Evolutionary conservation across 1,284 basidiomycete genomes (phyloP).

Genomic region (Xanthoconium separans): DNA sequence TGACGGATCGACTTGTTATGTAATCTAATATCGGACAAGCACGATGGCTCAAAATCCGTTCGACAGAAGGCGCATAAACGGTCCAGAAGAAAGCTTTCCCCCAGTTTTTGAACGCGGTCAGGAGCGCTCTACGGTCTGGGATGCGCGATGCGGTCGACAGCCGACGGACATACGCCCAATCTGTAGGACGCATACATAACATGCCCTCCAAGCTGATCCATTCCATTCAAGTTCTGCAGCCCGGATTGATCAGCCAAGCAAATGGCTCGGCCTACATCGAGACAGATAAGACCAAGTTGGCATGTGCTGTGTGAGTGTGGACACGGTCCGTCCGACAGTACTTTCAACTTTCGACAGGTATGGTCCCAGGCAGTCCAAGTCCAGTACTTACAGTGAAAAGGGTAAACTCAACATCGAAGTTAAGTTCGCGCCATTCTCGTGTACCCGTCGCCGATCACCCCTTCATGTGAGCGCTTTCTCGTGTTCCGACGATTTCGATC

Average conservation of each 20-base stretch:
- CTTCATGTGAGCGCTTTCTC: conserved; percentile 65
- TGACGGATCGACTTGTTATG: conserved; percentile 33
- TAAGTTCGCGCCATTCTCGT: conserved; percentile 95
- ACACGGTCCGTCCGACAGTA: neutral
- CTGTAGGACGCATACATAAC: conserved; percentile 52
- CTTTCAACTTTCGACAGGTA: conserved; percentile 56
- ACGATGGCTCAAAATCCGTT: conserved; percentile 55
- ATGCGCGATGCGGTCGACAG: conserved; percentile 37
- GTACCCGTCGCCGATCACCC: conserved; percentile 71
- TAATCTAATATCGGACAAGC: conserved; percentile 11
- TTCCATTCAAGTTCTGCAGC: conserved; percentile 69
- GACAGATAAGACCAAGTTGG: conserved; percentile 85
- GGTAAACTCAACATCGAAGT: conserved; percentile 93
- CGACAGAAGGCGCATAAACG: conserved; percentile 85
- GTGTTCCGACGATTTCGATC: neutral
- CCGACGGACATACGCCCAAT: conserved; percentile 76
- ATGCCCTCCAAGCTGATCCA: conserved; percentile 9
- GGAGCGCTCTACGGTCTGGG: conserved; percentile 17
- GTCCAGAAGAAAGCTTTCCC: conserved; percentile 77
- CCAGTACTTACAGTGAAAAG: conserved; percentile 75
- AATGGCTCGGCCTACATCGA: conserved; percentile 97
- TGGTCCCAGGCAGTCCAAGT: conserved; percentile 89
- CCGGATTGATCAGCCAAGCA: conserved; percentile 88
- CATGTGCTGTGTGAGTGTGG: conserved; percentile 81
- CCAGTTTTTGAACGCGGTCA: conserved; percentile 58